These are phyloP conservation scores for Cutaneotrichosporon sp. DNA, from an alignment of 1,284 basidiomycete genomes.

Conservation along the genomic window DNA sequence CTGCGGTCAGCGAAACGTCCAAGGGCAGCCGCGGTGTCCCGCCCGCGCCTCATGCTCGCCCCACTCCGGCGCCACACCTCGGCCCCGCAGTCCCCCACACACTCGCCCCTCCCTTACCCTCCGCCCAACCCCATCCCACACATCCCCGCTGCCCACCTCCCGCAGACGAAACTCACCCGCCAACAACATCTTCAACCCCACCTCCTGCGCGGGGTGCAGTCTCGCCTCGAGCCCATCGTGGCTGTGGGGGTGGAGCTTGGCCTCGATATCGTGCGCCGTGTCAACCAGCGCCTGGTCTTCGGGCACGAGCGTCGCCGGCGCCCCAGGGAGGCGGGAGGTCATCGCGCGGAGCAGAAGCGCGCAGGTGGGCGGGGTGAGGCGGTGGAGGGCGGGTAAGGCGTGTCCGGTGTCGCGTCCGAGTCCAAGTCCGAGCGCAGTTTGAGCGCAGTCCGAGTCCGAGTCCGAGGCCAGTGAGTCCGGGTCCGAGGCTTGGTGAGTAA, in stretches of 20 bases:
- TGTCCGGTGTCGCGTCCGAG: no score
- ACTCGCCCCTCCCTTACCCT: no score
- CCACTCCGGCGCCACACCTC: no score
- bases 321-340: neutral
- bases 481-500: neutral
- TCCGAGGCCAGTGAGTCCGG: no score
- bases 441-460: neutral
- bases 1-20: slow-evolving; percentile 10
- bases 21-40: no score
- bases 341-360: neutral
- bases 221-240: slow-evolving; percentile 10
- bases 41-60: no score
- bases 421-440: neutral
- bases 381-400: no score
- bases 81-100: no score
- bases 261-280: neutral
- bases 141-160: neutral
- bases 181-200: slow-evolving; percentile 21
- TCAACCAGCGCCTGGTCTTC: slow-evolving; percentile 2
- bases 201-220: slow-evolving; percentile 23
- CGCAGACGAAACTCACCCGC: slow-evolving; percentile 19
- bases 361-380: neutral
- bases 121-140: no score
- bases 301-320: neutral
- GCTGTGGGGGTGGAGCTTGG: neutral